These are phyloP conservation scores for Aspergillus sp. DNA, from an alignment of 2,329 filamentous ascomycete species.

Conservation along the genomic window DNA sequence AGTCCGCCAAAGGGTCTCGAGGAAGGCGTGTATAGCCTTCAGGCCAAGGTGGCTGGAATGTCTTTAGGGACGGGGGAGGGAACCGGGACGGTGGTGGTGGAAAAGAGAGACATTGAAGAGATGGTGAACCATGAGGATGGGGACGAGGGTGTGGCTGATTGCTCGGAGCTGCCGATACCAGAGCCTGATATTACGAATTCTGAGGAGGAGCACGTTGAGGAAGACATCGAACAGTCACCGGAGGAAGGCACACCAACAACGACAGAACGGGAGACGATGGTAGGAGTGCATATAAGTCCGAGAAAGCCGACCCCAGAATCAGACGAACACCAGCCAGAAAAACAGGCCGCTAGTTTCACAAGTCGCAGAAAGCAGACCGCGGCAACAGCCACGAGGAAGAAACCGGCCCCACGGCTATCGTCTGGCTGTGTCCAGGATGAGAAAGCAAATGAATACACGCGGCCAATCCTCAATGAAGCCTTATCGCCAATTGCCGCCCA, in stretches of 20 bases:
- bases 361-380: constrained; percentile 3
- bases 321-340: neutral
- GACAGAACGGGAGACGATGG: constrained; percentile 15
- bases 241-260: neutral
- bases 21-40: constrained; percentile 15
- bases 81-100: neutral
- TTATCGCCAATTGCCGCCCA: constrained; percentile 27
- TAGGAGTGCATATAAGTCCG: constrained; percentile 21
- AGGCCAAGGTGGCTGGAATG: constrained; percentile 21
- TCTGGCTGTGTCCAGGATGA: constrained; percentile 28
- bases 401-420: constrained; percentile 16
- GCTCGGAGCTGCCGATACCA: neutral
- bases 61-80: constrained; percentile 14
- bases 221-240: constrained; percentile 2
- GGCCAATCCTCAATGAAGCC: constrained; percentile 30
- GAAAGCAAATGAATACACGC: constrained; percentile 28
- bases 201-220: neutral
- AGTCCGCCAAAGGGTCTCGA: constrained; percentile 15
- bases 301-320: neutral
- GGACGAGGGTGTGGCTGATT: neutral
- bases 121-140: too few relatives aligned
- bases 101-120: neutral
- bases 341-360: neutral
- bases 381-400: constrained; percentile 11
- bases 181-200: neutral